Evolutionary conservation across 768 basidiomycete species (phyloP).

Genomic region (Hypholoma sublateritium): DNA sequence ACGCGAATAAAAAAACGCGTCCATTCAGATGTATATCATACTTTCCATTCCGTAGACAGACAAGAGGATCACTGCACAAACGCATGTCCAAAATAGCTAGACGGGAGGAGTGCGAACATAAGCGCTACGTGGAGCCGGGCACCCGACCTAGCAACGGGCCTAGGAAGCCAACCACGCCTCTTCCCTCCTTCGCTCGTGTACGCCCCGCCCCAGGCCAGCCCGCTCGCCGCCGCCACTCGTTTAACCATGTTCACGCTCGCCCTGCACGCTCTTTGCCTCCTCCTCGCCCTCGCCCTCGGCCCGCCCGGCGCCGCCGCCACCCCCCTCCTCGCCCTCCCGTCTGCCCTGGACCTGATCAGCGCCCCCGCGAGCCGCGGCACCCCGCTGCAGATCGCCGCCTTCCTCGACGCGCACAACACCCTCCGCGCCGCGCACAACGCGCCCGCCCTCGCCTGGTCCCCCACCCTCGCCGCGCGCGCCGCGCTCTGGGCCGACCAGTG

Average conservation of each 20-base stretch:
- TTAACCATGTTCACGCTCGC: slow-evolving; percentile 30
- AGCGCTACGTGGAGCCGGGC: background rate
- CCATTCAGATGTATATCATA: no score
- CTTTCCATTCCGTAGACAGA: no score
- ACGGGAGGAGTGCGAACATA: background rate
- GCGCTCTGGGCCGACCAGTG: slow-evolving; percentile 51
- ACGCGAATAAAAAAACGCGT: background rate
- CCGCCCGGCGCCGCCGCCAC: slow-evolving; percentile 15
- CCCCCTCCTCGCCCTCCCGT: slow-evolving; percentile 7
- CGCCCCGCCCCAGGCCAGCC: slow-evolving; percentile 19
- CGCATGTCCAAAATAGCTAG: background rate
- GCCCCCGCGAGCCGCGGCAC: slow-evolving; percentile 23
- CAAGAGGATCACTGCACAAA: background rate
- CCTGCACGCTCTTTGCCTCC: slow-evolving; percentile 23
- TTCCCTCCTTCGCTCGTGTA: slow-evolving; percentile 13
- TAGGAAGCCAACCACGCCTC: slow-evolving; percentile 1
- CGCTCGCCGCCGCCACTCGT: slow-evolving; percentile 38
- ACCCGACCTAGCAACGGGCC: slow-evolving; percentile 11
- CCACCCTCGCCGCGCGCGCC: slow-evolving; percentile 44
- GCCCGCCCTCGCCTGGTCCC: slow-evolving; percentile 47
- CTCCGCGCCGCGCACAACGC: slow-evolving; percentile 45
- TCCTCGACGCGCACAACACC: slow-evolving; percentile 48
- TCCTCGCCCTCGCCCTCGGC: slow-evolving; percentile 16
- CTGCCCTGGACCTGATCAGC: slow-evolving; percentile 11
- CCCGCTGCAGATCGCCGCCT: slow-evolving; percentile 26